Evolutionary conservation across 139 green algal genomes (phyloP).

Genomic region (Zygnema cylindricum): DNA sequence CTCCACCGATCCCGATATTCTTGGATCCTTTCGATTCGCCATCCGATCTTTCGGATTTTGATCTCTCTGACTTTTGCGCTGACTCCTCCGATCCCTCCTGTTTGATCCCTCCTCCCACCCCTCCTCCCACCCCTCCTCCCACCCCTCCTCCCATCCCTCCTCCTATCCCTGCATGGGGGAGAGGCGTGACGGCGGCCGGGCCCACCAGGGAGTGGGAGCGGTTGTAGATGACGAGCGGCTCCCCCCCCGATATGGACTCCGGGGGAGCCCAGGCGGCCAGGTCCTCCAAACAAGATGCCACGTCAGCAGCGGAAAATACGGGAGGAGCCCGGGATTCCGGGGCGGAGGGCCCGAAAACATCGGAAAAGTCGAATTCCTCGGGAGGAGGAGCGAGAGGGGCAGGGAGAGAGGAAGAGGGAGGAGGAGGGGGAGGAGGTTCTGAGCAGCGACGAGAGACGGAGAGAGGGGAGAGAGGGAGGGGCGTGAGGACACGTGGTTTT

Average conservation of each 20-base stretch:
- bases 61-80: conserved; percentile 10
- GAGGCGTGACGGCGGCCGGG: neutral
- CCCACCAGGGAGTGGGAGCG: conserved; percentile 56
- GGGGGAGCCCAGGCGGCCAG: conserved; percentile 1
- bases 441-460: neutral
- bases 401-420: neutral
- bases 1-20: too few relatives aligned
- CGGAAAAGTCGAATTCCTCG: conserved; percentile 27
- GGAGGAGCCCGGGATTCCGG: neutral
- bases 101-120: neutral
- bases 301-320: neutral
- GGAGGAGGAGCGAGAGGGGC: neutral
- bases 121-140: conserved; percentile 8
- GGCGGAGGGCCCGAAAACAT: conserved; percentile 50
- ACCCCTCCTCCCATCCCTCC: neutral
- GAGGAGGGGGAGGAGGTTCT: neutral
- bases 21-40: too few relatives aligned
- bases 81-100: neutral
- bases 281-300: conserved; percentile 17
- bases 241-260: conserved; percentile 19
- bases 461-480: neutral
- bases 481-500: neutral
- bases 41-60: neutral
- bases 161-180: neutral
- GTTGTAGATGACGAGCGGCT: conserved; percentile 35